A percentile compares a stretch with the other conserved stretches of the same genome.
phyloP scores from a whole-genome alignment of 2,329 filamentous ascomycete genomes.

The Fonsecaea erecta region DNA sequence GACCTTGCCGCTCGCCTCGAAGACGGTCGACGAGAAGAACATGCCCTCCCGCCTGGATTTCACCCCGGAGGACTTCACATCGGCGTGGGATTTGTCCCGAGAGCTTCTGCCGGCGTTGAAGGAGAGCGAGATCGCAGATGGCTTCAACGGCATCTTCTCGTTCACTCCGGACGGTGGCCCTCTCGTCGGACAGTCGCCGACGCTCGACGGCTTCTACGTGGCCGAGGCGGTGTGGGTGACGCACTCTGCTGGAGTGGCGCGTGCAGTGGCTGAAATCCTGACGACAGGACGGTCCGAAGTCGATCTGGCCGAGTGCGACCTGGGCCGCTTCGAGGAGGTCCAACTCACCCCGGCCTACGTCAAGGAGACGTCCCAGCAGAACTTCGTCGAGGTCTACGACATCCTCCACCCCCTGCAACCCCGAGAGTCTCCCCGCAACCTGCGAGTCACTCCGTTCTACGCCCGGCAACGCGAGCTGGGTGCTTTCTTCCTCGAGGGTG shows the following conservation, averaged over 20 bases:
- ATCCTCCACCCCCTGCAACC: conserved; percentile 66
- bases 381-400: conserved; percentile 69
- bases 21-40: conserved; percentile 60
- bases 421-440: conserved; percentile 60
- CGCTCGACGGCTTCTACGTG: conserved; percentile 65
- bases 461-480: conserved; percentile 57
- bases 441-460: conserved; percentile 65
- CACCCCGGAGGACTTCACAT: conserved; percentile 63
- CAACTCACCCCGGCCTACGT: conserved; percentile 62
- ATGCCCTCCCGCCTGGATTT: conserved; percentile 69
- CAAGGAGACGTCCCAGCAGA: conserved; percentile 63
- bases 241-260: conserved; percentile 66
- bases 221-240: conserved; percentile 71
- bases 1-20: conserved; percentile 58
- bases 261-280: conserved; percentile 63
- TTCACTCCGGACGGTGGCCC: conserved; percentile 69
- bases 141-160: conserved; percentile 70
- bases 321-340: conserved; percentile 65
- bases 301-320: conserved; percentile 64
- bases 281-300: conserved; percentile 61
- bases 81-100: conserved; percentile 63
- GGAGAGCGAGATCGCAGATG: conserved; percentile 59
- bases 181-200: conserved; percentile 62
- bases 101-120: conserved; percentile 60
- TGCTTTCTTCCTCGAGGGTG: conserved; percentile 63